phyloP scores from a whole-genome alignment of 805 yeast species.

The Clavispora fructus region DNA sequence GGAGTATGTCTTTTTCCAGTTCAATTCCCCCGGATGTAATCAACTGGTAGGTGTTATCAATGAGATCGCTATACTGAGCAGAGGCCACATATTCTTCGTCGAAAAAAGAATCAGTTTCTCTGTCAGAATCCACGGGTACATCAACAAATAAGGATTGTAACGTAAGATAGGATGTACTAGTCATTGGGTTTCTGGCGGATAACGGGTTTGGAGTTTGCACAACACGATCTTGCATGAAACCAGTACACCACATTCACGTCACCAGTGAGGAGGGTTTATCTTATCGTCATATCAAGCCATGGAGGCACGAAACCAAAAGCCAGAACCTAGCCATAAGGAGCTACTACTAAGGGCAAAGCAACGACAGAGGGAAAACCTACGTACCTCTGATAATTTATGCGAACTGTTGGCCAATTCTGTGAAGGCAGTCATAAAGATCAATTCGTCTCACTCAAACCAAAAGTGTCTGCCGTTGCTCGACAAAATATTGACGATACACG shows the following conservation, averaged over 20 bases:
- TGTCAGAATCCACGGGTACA: not conserved
- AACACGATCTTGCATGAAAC: not conserved
- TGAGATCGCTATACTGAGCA: conserved; percentile 5
- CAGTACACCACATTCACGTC: not conserved
- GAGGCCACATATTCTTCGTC: conserved; percentile 3
- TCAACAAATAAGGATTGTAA: not conserved
- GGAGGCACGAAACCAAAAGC: not conserved
- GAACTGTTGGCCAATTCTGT: conserved; percentile 22
- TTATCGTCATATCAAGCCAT: not conserved
- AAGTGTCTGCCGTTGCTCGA: conserved; percentile 19
- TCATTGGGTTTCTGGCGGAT: not conserved
- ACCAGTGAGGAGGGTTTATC: not conserved
- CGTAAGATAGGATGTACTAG: not conserved
- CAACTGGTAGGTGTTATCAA: conserved; percentile 9
- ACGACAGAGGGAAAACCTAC: conserved; percentile 23
- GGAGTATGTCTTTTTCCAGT: conserved; percentile 11
- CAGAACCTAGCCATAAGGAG: conserved; percentile 19
- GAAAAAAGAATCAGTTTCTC: conserved; percentile 1
- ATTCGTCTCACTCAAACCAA: conserved; percentile 17
- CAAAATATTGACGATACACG: conserved; percentile 38
- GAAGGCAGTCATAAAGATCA: conserved; percentile 18
- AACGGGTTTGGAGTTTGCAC: not conserved
- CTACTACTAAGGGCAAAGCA: conserved; percentile 31
- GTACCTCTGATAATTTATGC: conserved; percentile 22
- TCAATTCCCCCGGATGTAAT: conserved; percentile 2